Conservation (phyloP, 2,329 filamentous ascomycete genomes). For the Hypomyces rosellus region DNA sequence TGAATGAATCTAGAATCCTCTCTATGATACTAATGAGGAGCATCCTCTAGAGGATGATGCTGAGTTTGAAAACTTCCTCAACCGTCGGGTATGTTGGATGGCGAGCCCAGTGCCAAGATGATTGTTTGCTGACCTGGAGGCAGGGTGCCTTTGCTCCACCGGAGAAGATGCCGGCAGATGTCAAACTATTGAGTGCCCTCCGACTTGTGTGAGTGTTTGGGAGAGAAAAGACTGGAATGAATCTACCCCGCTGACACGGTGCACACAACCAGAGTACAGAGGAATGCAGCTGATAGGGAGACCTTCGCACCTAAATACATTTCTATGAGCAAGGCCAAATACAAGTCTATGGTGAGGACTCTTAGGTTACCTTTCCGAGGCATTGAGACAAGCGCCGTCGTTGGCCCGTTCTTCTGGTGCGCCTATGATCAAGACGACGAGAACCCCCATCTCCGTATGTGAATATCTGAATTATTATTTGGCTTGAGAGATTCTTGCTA, state of each 20-base stretch:
- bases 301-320: conserved; percentile 53
- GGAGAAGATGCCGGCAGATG: conserved; percentile 33
- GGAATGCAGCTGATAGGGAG: conserved; percentile 48
- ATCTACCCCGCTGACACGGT: too few species aligned
- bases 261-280: conserved; percentile 41
- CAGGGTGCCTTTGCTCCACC: conserved; percentile 50
- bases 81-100: conserved; percentile 33
- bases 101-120: neutral
- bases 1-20: conserved; percentile 36
- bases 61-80: conserved; percentile 54
- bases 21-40: conserved; percentile 44
- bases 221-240: too few species aligned
- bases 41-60: conserved; percentile 42
- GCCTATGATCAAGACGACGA: conserved; percentile 50
- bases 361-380: conserved; percentile 49
- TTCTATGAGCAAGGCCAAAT: conserved; percentile 43
- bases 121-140: conserved; percentile 1
- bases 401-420: conserved; percentile 59
- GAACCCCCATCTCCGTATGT: conserved; percentile 51
- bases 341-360: conserved; percentile 49
- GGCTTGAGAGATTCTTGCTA: neutral
- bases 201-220: conserved; percentile 46
- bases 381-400: conserved; percentile 52
- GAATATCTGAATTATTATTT: neutral
- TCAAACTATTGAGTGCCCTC: conserved; percentile 43